Percentiles rank a stretch among this genome's conserved stretches.
These are phyloP conservation scores for Eimeria falciformis DNA, from an alignment of 169 alveolate genomes.

Conservation along the genomic window DNA sequence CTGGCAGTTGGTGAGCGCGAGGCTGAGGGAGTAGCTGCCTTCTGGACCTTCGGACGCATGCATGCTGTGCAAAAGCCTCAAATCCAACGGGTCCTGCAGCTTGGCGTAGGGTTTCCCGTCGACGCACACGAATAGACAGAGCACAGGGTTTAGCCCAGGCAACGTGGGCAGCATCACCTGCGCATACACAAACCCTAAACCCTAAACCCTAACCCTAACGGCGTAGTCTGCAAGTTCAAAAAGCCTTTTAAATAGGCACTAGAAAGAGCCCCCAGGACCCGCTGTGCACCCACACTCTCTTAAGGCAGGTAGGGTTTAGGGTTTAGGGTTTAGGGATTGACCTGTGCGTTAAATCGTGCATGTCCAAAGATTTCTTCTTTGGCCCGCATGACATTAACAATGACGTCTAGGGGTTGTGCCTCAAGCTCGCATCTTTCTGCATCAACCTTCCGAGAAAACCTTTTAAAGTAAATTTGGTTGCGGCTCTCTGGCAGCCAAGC, in stretches of 20 bases:
- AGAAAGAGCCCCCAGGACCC: neutral
- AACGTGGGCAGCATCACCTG: conserved; percentile 6
- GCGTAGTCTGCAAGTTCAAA: neutral
- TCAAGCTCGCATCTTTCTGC: neutral
- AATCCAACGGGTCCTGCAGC: conserved; percentile 20
- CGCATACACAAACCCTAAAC: conserved; percentile 5
- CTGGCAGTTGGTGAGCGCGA: too few species aligned
- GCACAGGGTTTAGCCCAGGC: conserved; percentile 6
- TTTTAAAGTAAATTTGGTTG: neutral
- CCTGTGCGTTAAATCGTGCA: neutral
- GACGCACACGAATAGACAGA: neutral
- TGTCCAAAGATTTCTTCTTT: neutral
- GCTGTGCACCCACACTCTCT: neutral
- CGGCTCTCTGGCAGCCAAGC: neutral
- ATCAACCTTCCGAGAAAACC: neutral
- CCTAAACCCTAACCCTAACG: conserved; percentile 30
- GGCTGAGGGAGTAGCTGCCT: too few species aligned
- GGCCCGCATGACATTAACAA: neutral
- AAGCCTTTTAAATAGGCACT: neutral
- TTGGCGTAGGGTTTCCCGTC: neutral
- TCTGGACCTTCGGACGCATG: too few species aligned
- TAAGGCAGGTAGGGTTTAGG: neutral
- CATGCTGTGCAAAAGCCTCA: neutral
- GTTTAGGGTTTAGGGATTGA: neutral
- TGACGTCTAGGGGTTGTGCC: neutral